These are phyloP conservation scores for Grammothele lineata DNA, from an alignment of 768 basidiomycete species.

Conservation along the genomic window DNA sequence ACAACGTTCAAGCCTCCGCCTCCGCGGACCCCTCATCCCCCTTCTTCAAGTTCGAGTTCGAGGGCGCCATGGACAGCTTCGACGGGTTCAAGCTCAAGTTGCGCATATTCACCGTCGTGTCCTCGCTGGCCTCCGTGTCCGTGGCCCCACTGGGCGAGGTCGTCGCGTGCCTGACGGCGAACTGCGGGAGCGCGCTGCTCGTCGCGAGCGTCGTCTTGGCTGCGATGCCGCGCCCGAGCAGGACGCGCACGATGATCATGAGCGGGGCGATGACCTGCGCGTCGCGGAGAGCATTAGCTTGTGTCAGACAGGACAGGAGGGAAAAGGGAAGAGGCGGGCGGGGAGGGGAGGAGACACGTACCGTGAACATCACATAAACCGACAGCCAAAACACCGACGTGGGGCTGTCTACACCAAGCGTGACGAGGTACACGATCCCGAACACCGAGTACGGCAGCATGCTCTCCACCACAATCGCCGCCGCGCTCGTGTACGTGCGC, in stretches of 20 bases:
- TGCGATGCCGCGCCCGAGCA: conserved; percentile 8
- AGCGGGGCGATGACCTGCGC: conserved; percentile 19
- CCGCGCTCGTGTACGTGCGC: conserved; percentile 3
- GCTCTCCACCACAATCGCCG: conserved; percentile 9
- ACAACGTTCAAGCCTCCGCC: no score
- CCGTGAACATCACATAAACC: conserved; percentile 9
- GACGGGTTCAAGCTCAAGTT: no score
- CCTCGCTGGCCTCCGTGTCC: no score
- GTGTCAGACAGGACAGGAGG: no score
- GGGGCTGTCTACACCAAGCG: conserved; percentile 5
- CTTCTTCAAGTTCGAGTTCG: no score
- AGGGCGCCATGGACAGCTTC: no score
- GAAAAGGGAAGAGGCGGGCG: background rate
- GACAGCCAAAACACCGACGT: conserved; percentile 1
- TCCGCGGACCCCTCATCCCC: no score
- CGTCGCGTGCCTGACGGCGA: no score
- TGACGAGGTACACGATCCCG: conserved; percentile 5
- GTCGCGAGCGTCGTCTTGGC: background rate
- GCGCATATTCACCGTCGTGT: no score
- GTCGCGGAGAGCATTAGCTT: background rate
- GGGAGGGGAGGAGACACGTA: background rate
- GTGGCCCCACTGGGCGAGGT: no score
- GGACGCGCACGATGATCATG: conserved; percentile 16
- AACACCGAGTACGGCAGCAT: conserved; percentile 8
- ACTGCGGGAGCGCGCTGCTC: no score